Conservation (phyloP, 495 filamentous ascomycete species). For the Arthonia radiata region DNA sequence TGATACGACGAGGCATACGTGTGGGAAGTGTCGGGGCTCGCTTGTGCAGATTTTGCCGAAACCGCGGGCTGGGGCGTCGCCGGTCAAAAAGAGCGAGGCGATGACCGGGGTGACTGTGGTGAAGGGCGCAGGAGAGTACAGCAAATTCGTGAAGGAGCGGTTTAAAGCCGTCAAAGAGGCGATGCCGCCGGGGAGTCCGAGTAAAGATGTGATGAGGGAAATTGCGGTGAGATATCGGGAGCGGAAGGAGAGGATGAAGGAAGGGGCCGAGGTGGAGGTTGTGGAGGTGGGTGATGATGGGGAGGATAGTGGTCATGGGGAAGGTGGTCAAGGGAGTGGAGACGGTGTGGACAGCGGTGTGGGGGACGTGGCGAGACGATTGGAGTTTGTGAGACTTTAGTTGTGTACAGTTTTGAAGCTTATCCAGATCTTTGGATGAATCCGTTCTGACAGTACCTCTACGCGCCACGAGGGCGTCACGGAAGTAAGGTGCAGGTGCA, state of each 20-base stretch:
- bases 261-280: constrained; percentile 6
- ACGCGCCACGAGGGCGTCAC: no score
- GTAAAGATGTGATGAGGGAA: constrained; percentile 39
- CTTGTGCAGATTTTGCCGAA: constrained; percentile 60
- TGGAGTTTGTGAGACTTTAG: no score
- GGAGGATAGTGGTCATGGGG: neutral
- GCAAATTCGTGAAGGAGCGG: constrained; percentile 39
- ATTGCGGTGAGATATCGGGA: constrained; percentile 25
- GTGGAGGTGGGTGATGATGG: constrained; percentile 3
- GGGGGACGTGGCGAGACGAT: no score
- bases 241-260: constrained; percentile 12
- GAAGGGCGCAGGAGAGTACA: constrained; percentile 23
- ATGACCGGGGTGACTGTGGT: neutral
- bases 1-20: constrained; percentile 34
- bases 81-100: no score
- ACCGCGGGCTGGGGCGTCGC: constrained; percentile 22
- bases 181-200: constrained; percentile 17
- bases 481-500: no score
- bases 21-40: constrained; percentile 39
- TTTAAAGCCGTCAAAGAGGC: constrained; percentile 28
- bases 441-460: no score
- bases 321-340: no score
- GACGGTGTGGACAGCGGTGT: no score
- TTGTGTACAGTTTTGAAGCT: no score
- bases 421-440: no score